phyloP scores from a whole-genome alignment of 2,329 filamentous ascomycete genomes.

The Aspergillus oerlinghausenensis region DNA sequence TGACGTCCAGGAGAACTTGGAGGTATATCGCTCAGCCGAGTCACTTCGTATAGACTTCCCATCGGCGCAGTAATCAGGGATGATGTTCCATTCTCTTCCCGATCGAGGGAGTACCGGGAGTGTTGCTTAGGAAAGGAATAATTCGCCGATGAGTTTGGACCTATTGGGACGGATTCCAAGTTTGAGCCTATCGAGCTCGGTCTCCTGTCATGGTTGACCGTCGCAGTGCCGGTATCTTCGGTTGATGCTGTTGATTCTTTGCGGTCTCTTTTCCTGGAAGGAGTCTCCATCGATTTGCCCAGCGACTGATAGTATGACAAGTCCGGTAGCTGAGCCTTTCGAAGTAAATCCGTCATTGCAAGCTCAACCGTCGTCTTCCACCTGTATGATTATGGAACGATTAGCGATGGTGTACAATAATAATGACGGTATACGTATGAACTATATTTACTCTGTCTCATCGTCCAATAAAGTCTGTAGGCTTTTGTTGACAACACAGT shows the following conservation, averaged over 20 bases:
- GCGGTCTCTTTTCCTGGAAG: constrained; percentile 26
- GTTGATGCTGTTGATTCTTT: constrained; percentile 32
- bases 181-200: constrained; percentile 12
- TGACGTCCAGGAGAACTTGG: constrained; percentile 29
- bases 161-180: constrained; percentile 8
- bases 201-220: constrained; percentile 13
- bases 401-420: constrained; percentile 7
- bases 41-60: constrained; percentile 48
- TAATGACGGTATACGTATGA: neutral
- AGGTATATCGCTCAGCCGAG: constrained; percentile 38
- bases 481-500: constrained; percentile 51
- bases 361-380: constrained; percentile 38
- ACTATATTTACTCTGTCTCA: constrained; percentile 40
- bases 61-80: constrained; percentile 42
- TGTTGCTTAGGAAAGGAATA: constrained; percentile 23
- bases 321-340: constrained; percentile 34
- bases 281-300: constrained; percentile 25
- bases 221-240: constrained; percentile 21
- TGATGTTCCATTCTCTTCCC: constrained; percentile 33
- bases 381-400: constrained; percentile 13
- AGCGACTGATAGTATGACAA: constrained; percentile 35
- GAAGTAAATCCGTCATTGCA: constrained; percentile 35
- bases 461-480: constrained; percentile 47
- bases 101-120: constrained; percentile 32
- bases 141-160: constrained; percentile 16